A percentile compares a stretch with the other conserved stretches of the same genome.
Evolutionary conservation across 1,139 yeast genomes (phyloP).

Genomic region (Candida tunisiensis): DNA sequence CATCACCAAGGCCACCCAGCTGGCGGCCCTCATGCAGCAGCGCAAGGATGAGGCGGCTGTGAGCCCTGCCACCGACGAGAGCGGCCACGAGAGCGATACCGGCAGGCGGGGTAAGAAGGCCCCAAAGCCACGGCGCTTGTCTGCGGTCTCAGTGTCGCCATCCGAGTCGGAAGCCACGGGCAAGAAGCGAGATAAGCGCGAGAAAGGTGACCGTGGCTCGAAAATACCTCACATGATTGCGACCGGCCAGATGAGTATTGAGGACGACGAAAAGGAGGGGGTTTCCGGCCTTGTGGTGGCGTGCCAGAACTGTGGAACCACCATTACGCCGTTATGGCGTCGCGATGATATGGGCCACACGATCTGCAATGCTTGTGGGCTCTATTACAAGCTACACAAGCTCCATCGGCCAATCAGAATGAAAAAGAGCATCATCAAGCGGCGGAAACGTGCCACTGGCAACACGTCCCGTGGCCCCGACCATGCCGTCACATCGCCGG

Average conservation of each 20-base stretch:
- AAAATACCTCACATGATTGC: no score
- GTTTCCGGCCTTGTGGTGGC: constrained; percentile 4
- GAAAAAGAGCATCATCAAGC: constrained; percentile 57
- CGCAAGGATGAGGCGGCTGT: constrained; percentile 3
- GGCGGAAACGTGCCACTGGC: constrained; percentile 35
- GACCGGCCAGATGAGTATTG: background rate
- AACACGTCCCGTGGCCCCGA: background rate
- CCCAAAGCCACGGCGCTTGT: background rate
- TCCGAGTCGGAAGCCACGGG: no score
- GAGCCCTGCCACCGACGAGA: constrained; percentile 2
- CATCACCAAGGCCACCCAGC: constrained; percentile 17
- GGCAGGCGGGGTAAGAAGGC: constrained; percentile 1
- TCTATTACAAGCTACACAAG: constrained; percentile 64
- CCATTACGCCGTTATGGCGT: constrained; percentile 81
- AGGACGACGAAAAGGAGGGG: background rate
- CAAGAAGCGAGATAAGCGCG: no score
- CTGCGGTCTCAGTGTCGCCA: no score
- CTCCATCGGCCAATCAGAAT: constrained; percentile 61
- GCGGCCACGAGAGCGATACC: background rate
- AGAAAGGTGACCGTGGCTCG: no score
- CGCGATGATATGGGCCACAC: constrained; percentile 68
- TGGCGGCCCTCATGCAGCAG: no score
- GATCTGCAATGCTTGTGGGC: constrained; percentile 80
- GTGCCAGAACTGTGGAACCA: constrained; percentile 69
- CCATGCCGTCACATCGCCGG: background rate